Evolutionary conservation across 1,284 basidiomycete species (phyloP), one percentile per base, ranked within the genome.

Genomic region (Austropuccinia psidii): DNA sequence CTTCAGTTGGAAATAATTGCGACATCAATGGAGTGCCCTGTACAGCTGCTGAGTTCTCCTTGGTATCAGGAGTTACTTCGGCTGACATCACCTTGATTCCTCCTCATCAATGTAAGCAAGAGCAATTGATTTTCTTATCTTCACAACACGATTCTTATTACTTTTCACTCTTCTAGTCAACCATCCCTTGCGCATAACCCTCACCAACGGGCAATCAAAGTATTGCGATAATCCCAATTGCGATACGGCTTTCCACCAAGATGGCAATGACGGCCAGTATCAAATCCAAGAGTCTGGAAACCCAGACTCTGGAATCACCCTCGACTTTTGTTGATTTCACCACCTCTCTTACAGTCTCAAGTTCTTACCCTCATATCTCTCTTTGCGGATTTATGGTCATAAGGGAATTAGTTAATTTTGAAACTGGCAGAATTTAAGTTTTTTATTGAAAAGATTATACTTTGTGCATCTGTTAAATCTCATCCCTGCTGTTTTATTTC

Each of bases 21-120:
- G 52, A 57, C 19, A 43, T 41, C 35, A 67, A 67, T 37, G 65
- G 68, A 5, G 45, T 50, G 19, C 39, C 39, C 39, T 61, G 62
- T 39, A 62, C 45, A 27, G 39, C 68, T 19, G 29, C 35, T 37
- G 58, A 72, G 58, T 49, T 72, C 43, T 61, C 68, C 11, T 54
- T 72, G 13, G 58, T 52, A 7, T 37, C 43, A 21, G 62, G 29
- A 17, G 49, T 61, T 13, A 37, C 45, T 35, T 61, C 62, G 39
- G 68, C 68, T 35, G 65, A 67, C 49, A 67, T 69, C 35, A 69
- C 67, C 49, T 47, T 58, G 15, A 69, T 69, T 31, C 41, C 67
- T 19, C 54, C 52, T 58, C 67, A 69, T 39, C 7, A 17, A 31
- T 69, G 52, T 54, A 27, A 17, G 4, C 35, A 54, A 9, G 4